phyloP scores from a whole-genome alignment of 768 basidiomycete species.

The Kwoniella dejecticola region DNA sequence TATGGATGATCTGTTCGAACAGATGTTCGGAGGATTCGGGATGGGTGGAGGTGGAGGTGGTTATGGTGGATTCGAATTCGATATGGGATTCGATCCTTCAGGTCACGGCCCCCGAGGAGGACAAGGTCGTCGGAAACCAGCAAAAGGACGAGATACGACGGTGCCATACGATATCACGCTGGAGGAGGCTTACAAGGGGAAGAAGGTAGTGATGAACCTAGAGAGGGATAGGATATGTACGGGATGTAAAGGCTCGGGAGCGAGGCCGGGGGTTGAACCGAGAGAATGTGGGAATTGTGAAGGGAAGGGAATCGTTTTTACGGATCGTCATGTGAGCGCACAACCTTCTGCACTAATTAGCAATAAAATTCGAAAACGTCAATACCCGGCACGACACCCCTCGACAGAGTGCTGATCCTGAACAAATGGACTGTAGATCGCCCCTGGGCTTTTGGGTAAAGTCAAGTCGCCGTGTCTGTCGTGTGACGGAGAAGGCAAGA shows the following conservation, averaged over 20 bases:
- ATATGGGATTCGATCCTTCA: conserved; percentile 63
- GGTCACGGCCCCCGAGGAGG: conserved; percentile 19
- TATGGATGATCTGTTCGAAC: conserved; percentile 56
- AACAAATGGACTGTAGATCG: conserved; percentile 46
- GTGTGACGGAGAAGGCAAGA: conserved; percentile 53
- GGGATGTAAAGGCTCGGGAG: conserved; percentile 84
- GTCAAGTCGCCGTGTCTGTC: conserved; percentile 53
- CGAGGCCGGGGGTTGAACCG: conserved; percentile 77
- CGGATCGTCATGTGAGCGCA: conserved; percentile 53
- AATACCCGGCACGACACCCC: no score
- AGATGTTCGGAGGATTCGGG: conserved; percentile 61
- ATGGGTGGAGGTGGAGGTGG: conserved; percentile 69
- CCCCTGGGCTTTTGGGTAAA: conserved; percentile 53
- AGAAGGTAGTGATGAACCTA: conserved; percentile 81
- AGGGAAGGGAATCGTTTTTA: conserved; percentile 67
- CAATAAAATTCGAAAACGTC: no score
- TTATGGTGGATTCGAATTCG: conserved; percentile 61
- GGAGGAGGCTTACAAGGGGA: conserved; percentile 91
- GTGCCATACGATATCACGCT: conserved; percentile 73
- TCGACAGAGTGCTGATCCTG: no score
- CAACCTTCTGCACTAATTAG: no score
- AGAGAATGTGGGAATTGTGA: conserved; percentile 78
- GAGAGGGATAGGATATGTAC: conserved; percentile 80
- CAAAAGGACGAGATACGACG: conserved; percentile 32
- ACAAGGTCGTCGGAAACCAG: conserved; percentile 26